Percentiles rank a stretch among this genome's conserved stretches.
These are phyloP conservation scores for Hypholoma fasciculare DNA, from an alignment of 768 basidiomycete genomes.

Conservation along the genomic window DNA sequence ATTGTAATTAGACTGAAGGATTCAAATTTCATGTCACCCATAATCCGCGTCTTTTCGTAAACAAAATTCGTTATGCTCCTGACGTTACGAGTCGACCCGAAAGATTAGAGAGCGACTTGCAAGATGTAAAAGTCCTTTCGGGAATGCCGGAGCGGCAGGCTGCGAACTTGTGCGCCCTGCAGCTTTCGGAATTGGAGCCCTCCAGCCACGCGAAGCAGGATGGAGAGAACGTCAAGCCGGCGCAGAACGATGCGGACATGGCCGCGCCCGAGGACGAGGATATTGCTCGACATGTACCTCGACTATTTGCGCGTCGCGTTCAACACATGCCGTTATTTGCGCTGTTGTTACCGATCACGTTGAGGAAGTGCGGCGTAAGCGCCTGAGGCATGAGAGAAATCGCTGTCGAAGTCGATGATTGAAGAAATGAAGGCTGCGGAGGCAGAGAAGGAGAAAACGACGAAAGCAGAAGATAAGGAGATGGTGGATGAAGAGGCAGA, in stretches of 20 bases:
- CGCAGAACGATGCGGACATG: constrained; percentile 31
- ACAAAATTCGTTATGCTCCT: constrained; percentile 78
- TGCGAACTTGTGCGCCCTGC: constrained; percentile 46
- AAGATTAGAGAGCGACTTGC: constrained; percentile 78
- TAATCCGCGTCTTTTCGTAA: constrained; percentile 74
- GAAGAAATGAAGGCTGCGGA: constrained; percentile 64
- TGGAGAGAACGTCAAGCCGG: constrained; percentile 20
- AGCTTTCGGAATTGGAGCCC: constrained; percentile 22
- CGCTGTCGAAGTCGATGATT: constrained; percentile 58
- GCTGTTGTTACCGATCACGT: constrained; percentile 87
- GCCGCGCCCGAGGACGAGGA: constrained; percentile 38
- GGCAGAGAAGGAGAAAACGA: constrained; percentile 43
- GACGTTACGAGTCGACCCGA: constrained; percentile 80
- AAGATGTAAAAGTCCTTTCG: constrained; percentile 72
- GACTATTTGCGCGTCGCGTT: constrained; percentile 91
- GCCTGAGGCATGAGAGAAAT: constrained; percentile 89
- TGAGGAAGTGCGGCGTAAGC: constrained; percentile 95
- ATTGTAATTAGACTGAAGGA: constrained; percentile 72
- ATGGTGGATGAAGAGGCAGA: constrained; percentile 31
- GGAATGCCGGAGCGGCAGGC: constrained; percentile 75
- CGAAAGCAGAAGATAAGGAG: constrained; percentile 42
- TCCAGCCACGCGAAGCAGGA: constrained; percentile 17
- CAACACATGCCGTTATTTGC: constrained; percentile 98
- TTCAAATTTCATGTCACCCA: constrained; percentile 93
- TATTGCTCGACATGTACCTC: constrained; percentile 90